Evolutionary conservation across 2,329 filamentous ascomycete genomes (phyloP).

Genomic region (Pyrenochaeta sp.): DNA sequence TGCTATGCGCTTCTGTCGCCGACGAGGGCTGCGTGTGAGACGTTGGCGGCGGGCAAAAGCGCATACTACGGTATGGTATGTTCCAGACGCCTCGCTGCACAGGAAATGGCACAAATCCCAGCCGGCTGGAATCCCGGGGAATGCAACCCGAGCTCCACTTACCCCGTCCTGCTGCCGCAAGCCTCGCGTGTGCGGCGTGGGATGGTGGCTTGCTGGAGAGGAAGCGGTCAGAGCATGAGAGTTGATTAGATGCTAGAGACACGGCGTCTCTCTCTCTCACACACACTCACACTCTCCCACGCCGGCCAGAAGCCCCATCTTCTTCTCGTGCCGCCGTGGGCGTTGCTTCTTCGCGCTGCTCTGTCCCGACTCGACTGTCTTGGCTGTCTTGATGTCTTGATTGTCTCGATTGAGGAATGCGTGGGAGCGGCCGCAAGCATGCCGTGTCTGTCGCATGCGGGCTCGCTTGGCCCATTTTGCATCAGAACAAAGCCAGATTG

Average conservation of each 20-base stretch:
- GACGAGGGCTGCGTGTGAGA: constrained; percentile 15
- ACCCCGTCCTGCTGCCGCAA: constrained; percentile 28
- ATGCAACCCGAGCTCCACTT: constrained; percentile 33
- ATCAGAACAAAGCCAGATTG: constrained; percentile 10
- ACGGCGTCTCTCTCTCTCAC: no score
- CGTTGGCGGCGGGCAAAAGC: no score
- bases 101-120: constrained; percentile 23
- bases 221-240: constrained; percentile 38
- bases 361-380: no score
- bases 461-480: constrained; percentile 8
- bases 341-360: constrained; percentile 22
- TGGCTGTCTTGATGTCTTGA: no score
- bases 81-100: constrained; percentile 30
- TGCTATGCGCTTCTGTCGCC: no score
- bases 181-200: constrained; percentile 37
- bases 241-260: no score
- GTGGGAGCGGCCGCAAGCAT: constrained; percentile 18
- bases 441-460: constrained; percentile 17
- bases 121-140: constrained; percentile 32
- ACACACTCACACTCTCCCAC: no score
- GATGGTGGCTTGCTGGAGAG: constrained; percentile 25
- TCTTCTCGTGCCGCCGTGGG: constrained; percentile 11
- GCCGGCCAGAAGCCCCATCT: constrained; percentile 11
- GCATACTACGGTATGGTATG: no score
- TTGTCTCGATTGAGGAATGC: constrained; percentile 15